Percentiles rank a stretch among this genome's conserved stretches.
These are phyloP conservation scores for Dioscorea dumetorum DNA, from an alignment of 106 monocot genomes.

Conservation along the genomic window DNA sequence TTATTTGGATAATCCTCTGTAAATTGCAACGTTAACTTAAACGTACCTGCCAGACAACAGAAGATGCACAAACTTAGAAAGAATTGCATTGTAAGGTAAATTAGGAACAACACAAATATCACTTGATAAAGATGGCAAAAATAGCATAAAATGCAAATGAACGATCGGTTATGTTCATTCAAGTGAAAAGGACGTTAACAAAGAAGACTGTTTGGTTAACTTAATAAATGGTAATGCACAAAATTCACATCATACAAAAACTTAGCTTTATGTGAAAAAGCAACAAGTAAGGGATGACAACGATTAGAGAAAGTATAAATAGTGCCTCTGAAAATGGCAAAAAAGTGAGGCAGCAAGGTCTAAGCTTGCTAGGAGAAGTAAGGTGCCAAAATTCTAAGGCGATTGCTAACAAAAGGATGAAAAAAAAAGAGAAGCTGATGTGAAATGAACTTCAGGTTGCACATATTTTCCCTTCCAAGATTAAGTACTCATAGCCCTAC, in stretches of 20 bases:
- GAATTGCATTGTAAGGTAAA: too few species aligned
- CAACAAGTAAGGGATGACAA: background rate
- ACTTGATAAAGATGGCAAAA: too few species aligned
- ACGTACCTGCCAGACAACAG: conserved; percentile 23
- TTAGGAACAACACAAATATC: too few species aligned
- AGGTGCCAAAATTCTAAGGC: too few species aligned
- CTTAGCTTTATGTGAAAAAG: background rate
- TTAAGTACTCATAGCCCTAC: conserved; percentile 12
- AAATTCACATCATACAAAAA: background rate
- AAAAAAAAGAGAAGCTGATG: background rate
- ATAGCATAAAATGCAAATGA: too few species aligned
- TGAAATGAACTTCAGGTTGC: background rate
- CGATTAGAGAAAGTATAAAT: background rate
- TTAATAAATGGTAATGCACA: background rate
- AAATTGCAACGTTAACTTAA: conserved; percentile 44
- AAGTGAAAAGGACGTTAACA: too few species aligned
- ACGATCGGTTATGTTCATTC: too few species aligned
- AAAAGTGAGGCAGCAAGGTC: background rate
- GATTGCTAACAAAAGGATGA: too few species aligned
- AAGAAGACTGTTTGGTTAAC: too few species aligned
- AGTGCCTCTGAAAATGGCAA: background rate
- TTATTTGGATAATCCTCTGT: conserved; percentile 53
- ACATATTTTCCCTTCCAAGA: too few species aligned
- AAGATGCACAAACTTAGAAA: too few species aligned
- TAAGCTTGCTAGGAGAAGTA: background rate